These are phyloP conservation scores for Croton laevigatus DNA, from an alignment of 441 rosid genomes.

Conservation along the genomic window DNA sequence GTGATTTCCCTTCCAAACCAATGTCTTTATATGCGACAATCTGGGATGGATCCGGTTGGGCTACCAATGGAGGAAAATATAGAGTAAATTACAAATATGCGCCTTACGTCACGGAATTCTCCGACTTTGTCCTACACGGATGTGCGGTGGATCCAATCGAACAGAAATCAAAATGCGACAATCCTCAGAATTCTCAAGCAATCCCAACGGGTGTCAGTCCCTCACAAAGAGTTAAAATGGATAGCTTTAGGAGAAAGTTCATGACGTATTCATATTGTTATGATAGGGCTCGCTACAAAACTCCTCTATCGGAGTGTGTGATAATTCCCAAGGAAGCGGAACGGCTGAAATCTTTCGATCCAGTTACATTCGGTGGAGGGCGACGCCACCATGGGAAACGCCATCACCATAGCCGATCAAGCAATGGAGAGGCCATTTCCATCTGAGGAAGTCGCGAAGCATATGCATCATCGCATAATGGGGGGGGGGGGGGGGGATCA, in stretches of 20 bases:
- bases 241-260: slow-evolving; percentile 42
- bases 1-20: slow-evolving; percentile 86
- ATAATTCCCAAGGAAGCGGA: slow-evolving; percentile 47
- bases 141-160: slow-evolving; percentile 72
- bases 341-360: slow-evolving; percentile 62
- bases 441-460: slow-evolving; percentile 21
- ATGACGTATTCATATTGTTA: slow-evolving; percentile 69
- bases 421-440: slow-evolving; percentile 22
- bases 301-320: slow-evolving; percentile 41
- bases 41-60: slow-evolving; percentile 98
- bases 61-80: slow-evolving; percentile 88
- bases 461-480: background rate
- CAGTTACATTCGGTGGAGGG: slow-evolving; percentile 72
- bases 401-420: slow-evolving; percentile 41
- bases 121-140: slow-evolving; percentile 69
- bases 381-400: slow-evolving; percentile 50
- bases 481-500: too few relatives aligned
- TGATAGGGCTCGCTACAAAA: slow-evolving; percentile 42
- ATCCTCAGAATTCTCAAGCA: slow-evolving; percentile 1
- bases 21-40: slow-evolving; percentile 88
- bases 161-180: slow-evolving; percentile 40
- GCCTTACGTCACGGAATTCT: slow-evolving; percentile 56
- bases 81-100: slow-evolving; percentile 80
- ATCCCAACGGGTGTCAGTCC: slow-evolving; percentile 31
- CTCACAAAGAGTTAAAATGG: slow-evolving; percentile 40